These are phyloP conservation scores for Capsicum pubescens DNA, from an alignment of 257 asterid genomes.

Conservation along the genomic window DNA sequence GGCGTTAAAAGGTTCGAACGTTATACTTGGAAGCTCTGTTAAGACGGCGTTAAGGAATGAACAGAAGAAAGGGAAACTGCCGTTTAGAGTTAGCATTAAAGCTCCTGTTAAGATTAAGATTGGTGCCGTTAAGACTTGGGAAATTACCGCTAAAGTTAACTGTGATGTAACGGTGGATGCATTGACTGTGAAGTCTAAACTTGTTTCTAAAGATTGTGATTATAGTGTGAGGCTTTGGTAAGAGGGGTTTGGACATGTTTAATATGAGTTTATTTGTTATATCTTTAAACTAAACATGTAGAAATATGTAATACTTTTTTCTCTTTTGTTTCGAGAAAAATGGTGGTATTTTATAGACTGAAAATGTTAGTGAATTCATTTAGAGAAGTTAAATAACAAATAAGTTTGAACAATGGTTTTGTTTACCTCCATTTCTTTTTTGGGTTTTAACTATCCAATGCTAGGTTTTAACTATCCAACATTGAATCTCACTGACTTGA, in stretches of 20 bases:
- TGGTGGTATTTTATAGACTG: not conserved
- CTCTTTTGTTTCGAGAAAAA: not conserved
- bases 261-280: not conserved
- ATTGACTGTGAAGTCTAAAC: slow-evolving; percentile 46
- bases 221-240: slow-evolving; percentile 74
- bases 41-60: slow-evolving; percentile 48
- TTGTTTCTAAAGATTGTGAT: slow-evolving; percentile 63
- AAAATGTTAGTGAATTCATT: slow-evolving; percentile 20
- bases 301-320: slow-evolving; percentile 11
- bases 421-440: not conserved
- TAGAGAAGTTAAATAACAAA: not conserved
- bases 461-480: too few species aligned
- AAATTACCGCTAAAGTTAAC: slow-evolving; percentile 54
- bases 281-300: not conserved
- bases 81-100: slow-evolving; percentile 54
- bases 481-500: not conserved
- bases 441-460: not conserved
- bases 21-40: slow-evolving; percentile 53
- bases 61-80: slow-evolving; percentile 49
- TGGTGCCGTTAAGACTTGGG: slow-evolving; percentile 77
- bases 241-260: slow-evolving; percentile 23
- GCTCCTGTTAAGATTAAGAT: slow-evolving; percentile 74
- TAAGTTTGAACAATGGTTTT: not conserved
- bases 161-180: slow-evolving; percentile 72
- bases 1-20: slow-evolving; percentile 52